Percentiles rank a stretch among this genome's conserved stretches.
These are phyloP conservation scores for Ascochyta fabae DNA, from an alignment of 2,329 filamentous ascomycete species.

Conservation along the genomic window DNA sequence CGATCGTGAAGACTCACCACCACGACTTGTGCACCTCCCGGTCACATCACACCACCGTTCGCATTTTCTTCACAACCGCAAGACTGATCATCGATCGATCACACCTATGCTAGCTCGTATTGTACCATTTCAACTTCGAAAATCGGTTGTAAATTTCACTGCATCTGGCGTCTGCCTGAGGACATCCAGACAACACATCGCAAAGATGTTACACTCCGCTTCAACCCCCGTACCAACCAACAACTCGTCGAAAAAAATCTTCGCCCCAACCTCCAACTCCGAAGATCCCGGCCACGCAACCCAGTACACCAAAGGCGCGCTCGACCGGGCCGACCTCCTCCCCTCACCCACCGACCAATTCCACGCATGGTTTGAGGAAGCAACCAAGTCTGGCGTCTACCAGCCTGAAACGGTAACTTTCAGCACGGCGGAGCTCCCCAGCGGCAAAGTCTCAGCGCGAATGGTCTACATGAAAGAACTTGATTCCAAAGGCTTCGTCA, in stretches of 20 bases:
- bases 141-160: not conserved
- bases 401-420: constrained; percentile 90
- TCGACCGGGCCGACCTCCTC: constrained; percentile 67
- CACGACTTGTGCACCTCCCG: not conserved
- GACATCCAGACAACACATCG: not conserved
- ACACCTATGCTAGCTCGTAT: constrained; percentile 2
- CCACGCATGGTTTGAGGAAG: constrained; percentile 83
- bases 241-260: constrained; percentile 50
- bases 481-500: constrained; percentile 80
- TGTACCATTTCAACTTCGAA: not conserved
- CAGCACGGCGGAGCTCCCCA: constrained; percentile 82
- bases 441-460: constrained; percentile 81
- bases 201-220: constrained; percentile 36
- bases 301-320: constrained; percentile 74
- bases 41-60: constrained; percentile 20
- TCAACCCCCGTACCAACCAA: constrained; percentile 12
- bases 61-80: not conserved
- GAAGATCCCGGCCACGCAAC: constrained; percentile 68
- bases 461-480: constrained; percentile 96
- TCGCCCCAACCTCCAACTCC: constrained; percentile 67
- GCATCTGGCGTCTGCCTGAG: not conserved
- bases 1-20: constrained; percentile 27
- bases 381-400: constrained; percentile 65
- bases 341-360: constrained; percentile 80
- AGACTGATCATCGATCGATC: not conserved